Conservation (phyloP, 2,329 filamentous ascomycete genomes). For the Didymella sp. region DNA sequence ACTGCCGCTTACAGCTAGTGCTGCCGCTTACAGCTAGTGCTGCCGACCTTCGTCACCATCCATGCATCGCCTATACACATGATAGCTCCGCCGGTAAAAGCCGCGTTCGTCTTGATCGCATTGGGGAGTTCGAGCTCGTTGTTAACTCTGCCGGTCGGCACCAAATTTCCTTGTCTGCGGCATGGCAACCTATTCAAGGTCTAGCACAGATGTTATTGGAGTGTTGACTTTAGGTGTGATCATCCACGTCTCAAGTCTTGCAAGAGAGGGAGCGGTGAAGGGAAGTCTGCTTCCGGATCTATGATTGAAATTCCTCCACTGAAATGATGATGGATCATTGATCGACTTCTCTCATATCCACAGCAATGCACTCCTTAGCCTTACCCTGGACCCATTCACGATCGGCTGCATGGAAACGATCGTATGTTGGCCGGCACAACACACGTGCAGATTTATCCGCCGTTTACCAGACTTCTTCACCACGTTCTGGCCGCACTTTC, state of each 20-base stretch:
- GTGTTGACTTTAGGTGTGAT: slow-evolving; percentile 1
- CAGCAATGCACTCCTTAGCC: slow-evolving; percentile 3
- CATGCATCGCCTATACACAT: slow-evolving; percentile 1
- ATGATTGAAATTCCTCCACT: neutral
- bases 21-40: slow-evolving; percentile 22
- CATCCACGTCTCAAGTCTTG: neutral
- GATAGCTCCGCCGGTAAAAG: neutral
- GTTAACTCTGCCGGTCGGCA: slow-evolving; percentile 7
- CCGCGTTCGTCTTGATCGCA: slow-evolving; percentile 4
- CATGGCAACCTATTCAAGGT: slow-evolving; percentile 11
- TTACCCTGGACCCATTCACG: slow-evolving; percentile 4
- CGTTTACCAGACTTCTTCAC: neutral
- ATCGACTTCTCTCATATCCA: slow-evolving; percentile 16
- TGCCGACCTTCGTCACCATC: neutral
- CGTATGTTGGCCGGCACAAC: slow-evolving; percentile 2
- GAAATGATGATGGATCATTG: slow-evolving; percentile 5
- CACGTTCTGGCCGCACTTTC: slow-evolving; percentile 11
- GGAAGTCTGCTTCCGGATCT: neutral
- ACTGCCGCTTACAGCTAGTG: slow-evolving; percentile 25
- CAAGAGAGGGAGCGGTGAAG: slow-evolving; percentile 5
- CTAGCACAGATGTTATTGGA: neutral
- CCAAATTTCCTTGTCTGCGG: neutral
- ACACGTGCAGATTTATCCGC: slow-evolving; percentile 1
- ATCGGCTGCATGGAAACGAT: neutral
- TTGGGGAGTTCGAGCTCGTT: neutral